phyloP scores from a whole-genome alignment of 352 stramenopile species.

The Phytophthora constricta region DNA sequence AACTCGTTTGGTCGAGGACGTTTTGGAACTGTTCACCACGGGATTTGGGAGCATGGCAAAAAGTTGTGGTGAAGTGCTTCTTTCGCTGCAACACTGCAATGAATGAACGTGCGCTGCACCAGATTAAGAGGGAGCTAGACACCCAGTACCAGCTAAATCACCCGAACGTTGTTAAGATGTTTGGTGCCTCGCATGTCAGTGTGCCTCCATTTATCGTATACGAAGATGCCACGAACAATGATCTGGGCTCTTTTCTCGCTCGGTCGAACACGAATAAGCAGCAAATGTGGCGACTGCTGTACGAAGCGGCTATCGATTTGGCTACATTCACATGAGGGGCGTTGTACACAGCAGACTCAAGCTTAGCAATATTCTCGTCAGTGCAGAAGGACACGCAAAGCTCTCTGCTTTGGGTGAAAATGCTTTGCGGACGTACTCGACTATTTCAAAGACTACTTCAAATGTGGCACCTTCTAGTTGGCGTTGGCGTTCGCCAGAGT shows the following conservation, averaged over 20 bases:
- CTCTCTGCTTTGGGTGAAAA: conserved; percentile 17
- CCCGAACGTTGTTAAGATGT: conserved; percentile 37
- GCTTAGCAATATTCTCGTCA: conserved; percentile 35
- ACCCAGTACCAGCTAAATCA: conserved; percentile 31
- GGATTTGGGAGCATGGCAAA: neutral
- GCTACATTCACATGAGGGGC: conserved; percentile 48
- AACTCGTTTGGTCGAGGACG: conserved; percentile 27
- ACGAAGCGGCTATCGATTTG: conserved; percentile 45
- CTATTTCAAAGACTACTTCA: neutral
- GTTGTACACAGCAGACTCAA: conserved; percentile 83
- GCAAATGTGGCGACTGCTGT: conserved; percentile 34
- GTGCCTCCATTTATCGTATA: conserved; percentile 31
- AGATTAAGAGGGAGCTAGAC: conserved; percentile 30
- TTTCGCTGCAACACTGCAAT: neutral
- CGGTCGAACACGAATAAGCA: conserved; percentile 6
- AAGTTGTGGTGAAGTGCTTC: conserved; percentile 42
- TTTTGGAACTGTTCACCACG: neutral
- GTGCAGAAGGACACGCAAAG: conserved; percentile 23
- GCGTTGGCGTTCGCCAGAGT: conserved; percentile 40
- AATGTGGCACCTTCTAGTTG: neutral
- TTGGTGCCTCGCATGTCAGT: conserved; percentile 35
- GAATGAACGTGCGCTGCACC: neutral
- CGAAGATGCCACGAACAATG: conserved; percentile 27
- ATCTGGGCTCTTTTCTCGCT: conserved; percentile 20
- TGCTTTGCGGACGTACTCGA: neutral